Evolutionary conservation across 73 alveolate genomes (phyloP).

Genomic region (Tetrahymena malaccensis): DNA sequence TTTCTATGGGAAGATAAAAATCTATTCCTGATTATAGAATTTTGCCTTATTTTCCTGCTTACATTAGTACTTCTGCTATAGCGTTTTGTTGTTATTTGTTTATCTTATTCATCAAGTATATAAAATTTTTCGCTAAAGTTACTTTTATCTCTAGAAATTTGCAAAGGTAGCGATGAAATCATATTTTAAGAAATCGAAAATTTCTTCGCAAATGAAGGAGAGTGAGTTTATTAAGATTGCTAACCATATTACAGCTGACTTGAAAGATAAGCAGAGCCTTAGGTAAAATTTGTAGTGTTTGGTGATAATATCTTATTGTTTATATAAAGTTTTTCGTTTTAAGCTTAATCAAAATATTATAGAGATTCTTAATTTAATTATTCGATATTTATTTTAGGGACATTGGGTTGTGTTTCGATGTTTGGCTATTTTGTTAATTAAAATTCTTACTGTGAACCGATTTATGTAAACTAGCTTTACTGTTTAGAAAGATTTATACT

Average conservation of each 20-base stretch:
- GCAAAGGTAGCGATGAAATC: neutral
- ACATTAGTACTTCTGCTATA: neutral
- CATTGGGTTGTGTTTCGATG: neutral
- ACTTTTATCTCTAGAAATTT: neutral
- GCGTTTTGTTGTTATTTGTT: neutral
- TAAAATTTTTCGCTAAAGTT: neutral
- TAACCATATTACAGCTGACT: neutral
- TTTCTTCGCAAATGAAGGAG: neutral
- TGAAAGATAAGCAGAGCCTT: neutral
- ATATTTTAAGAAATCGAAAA: neutral
- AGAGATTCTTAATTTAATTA: neutral
- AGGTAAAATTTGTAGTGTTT: neutral
- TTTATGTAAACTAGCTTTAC: neutral
- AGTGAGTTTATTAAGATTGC: neutral
- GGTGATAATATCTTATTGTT: neutral
- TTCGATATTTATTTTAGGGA: neutral
- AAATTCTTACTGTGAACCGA: neutral
- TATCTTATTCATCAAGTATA: neutral
- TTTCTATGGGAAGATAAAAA: neutral
- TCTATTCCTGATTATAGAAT: neutral
- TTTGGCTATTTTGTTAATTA: neutral
- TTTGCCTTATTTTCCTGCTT: neutral
- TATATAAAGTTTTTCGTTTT: neutral
- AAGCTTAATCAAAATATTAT: neutral
- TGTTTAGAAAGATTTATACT: neutral